Evolutionary conservation across 2,329 filamentous ascomycete genomes (phyloP).

Genomic region (Alternaria arborescens): DNA sequence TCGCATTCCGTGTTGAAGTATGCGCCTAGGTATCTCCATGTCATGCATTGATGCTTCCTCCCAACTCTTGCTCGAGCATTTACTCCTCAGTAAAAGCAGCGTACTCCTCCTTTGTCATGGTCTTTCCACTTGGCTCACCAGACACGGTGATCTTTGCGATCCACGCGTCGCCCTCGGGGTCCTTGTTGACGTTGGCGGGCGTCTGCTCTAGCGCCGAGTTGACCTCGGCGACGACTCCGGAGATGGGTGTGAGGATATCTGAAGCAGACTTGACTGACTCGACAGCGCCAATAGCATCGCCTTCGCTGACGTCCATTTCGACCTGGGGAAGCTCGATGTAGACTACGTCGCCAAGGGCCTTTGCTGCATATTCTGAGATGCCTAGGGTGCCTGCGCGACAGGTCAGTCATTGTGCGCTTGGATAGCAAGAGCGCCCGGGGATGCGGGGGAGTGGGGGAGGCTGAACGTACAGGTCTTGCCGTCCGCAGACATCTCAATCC

Average conservation of each 20-base stretch:
- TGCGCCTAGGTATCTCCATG: slow-evolving; percentile 11
- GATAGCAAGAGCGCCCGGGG: slow-evolving; percentile 8
- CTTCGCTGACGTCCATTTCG: slow-evolving; percentile 72
- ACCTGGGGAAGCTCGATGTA: slow-evolving; percentile 90
- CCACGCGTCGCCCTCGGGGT: slow-evolving; percentile 91
- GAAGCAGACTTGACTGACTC: slow-evolving; percentile 99
- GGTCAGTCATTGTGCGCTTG: neutral
- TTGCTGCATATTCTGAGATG: slow-evolving; percentile 90
- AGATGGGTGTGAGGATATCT: slow-evolving; percentile 90
- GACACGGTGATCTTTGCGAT: slow-evolving; percentile 85
- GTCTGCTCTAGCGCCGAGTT: slow-evolving; percentile 83
- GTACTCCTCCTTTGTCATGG: slow-evolving; percentile 84
- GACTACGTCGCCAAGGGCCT: slow-evolving; percentile 94
- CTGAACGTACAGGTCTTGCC: slow-evolving; percentile 73
- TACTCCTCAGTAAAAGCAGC: slow-evolving; percentile 72
- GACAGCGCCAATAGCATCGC: slow-evolving; percentile 90
- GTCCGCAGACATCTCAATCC: slow-evolving; percentile 88
- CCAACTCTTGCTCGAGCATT: neutral
- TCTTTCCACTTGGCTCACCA: slow-evolving; percentile 65
- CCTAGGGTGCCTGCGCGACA: slow-evolving; percentile 68
- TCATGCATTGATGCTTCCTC: neutral
- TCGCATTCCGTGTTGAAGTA: slow-evolving; percentile 17
- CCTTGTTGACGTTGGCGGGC: slow-evolving; percentile 86
- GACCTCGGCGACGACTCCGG: slow-evolving; percentile 76
- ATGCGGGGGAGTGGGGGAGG: slow-evolving; percentile 6